Evolutionary conservation across 345 rosid genomes (phyloP).

Genomic region (Lepidium didymum): DNA sequence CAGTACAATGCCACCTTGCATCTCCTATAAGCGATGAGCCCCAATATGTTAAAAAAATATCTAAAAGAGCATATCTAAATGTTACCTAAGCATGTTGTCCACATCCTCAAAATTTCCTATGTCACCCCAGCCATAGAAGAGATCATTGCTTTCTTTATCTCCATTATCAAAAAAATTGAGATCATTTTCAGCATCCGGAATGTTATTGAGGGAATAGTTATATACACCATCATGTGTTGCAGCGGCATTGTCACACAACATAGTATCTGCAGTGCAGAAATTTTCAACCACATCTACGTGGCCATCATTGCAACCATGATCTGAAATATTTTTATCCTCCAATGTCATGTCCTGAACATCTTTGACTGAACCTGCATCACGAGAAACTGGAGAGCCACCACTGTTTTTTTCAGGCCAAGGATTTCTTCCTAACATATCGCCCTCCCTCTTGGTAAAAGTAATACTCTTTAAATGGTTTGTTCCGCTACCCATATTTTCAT

Average conservation of each 20-base stretch:
- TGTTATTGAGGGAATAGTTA: slow-evolving; percentile 44
- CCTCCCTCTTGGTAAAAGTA: slow-evolving; percentile 25
- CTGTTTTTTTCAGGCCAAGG: slow-evolving; percentile 44
- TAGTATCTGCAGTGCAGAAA: slow-evolving; percentile 36
- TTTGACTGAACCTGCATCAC: slow-evolving; percentile 34
- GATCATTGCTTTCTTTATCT: slow-evolving; percentile 56
- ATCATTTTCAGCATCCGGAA: slow-evolving; percentile 42
- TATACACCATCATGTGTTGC: slow-evolving; percentile 33
- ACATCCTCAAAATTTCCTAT: slow-evolving; percentile 89
- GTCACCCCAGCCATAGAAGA: slow-evolving; percentile 78
- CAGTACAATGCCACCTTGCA: neutral
- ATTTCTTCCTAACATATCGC: slow-evolving; percentile 46
- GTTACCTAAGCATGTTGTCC: slow-evolving; percentile 83
- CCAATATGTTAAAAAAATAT: neutral
- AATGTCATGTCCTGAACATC: slow-evolving; percentile 33
- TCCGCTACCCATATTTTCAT: slow-evolving; percentile 33
- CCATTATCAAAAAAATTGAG: slow-evolving; percentile 53
- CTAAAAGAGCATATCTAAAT: neutral
- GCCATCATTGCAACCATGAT: slow-evolving; percentile 35
- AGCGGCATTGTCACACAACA: slow-evolving; percentile 36
- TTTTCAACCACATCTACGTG: slow-evolving; percentile 24
- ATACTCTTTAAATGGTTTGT: slow-evolving; percentile 20
- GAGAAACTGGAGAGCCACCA: slow-evolving; percentile 33
- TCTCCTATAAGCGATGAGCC: neutral
- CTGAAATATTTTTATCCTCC: slow-evolving; percentile 39